Evolutionary conservation across 805 yeast genomes (phyloP), one percentile per base, ranked within the genome.

Genomic region (Ogataea corticis): DNA sequence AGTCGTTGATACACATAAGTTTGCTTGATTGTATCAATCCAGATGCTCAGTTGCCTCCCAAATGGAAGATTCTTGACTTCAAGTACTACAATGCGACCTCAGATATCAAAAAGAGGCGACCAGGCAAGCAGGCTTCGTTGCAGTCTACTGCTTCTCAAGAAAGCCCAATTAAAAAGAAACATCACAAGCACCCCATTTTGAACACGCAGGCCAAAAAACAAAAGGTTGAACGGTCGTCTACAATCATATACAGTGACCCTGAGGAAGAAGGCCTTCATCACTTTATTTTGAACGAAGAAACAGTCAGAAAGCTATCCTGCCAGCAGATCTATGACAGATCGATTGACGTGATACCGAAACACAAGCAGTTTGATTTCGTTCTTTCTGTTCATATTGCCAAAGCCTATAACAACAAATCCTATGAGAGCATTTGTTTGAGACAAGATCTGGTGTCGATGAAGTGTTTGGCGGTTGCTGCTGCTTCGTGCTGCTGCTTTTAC

Each of bases 291-390:
- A 56, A 73, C n/a, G 79, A 79, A 34, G 84, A 82, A 12, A 77
- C 78, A 7, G 73, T 88, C 23, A 69, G 74, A 16, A 76, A 76
- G 43, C 58, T 76, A 16, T 66, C 84, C 0, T 62, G 78, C 18
- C 83, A 82, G 50, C 86, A 85, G 57, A 73, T 86, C 15, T 82
- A 72, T 56, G 87, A 83, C 43, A 77, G 72, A 46, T 90, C 86
- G 3, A 59, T 69, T 50, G 76, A 70, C 30, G 65, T 64, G 10
- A 62, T 85, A 15, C 95, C 96, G 3, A 59, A 73, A 28, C 81
- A 81, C n/a, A 71, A 67, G 30, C 80, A 87, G 81, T 73, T 74
- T 46, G 82, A 79, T 29, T 87, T 83, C 55, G 76, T 83, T 1
- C 63, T 83, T 31, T 76, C 75, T 35, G 83, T 85, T 0, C 67